Base-by-base conservation (phyloP, 805 yeast genomes). In the Yarrowia keelungensis region DNA sequence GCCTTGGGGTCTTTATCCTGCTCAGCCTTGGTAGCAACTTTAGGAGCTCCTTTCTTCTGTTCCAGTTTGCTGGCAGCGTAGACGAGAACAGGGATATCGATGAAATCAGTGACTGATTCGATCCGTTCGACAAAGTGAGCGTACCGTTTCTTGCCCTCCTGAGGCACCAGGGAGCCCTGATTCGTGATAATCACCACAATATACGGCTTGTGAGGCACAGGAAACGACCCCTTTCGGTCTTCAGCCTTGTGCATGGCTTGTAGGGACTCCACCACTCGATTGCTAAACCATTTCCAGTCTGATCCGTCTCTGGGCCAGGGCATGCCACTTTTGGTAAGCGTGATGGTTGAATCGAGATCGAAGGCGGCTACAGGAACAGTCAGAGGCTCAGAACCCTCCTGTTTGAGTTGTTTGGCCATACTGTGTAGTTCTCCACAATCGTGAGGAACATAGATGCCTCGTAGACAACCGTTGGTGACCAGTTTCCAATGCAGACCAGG, bases 331-430 rank as follows among this genome's bases (percentile, higher is more conserved):
- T 85, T 88, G 0, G 97, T 87, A 15, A 76, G 75, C 0, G 91
- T 85, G 8, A 94, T 72, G 0, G 98, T 94, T 9, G 86, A 89
- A 79, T 94, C 99, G 64, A 94, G 80, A 76, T 94, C 98, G 77
- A 93, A 94, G 0, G 90, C 89, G 1, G 91, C 91, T 15, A 65
- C 51, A 10, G 68, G 68, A 0, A 65, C 59, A 4, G 19, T n/a
- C n/a, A 51, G 36, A 2, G 32, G 42, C 8, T 49, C 41, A 1
- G 51, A 16, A 9, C 47, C 46, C 10, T 47, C 39, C n/a, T 62
- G 5, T 16, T 62, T 38, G 26, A 49, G 56, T 4, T n/a, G 19
- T 16, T 47, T 38, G 47, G 67, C 67, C 47, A 39, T n/a, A 8
- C 12, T 5, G 12, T 22, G 56, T 9, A 62, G 47, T 8, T 47